phyloP scores from a whole-genome alignment of 805 yeast genomes.

The Wickerhamomyces rabaulensis region DNA sequence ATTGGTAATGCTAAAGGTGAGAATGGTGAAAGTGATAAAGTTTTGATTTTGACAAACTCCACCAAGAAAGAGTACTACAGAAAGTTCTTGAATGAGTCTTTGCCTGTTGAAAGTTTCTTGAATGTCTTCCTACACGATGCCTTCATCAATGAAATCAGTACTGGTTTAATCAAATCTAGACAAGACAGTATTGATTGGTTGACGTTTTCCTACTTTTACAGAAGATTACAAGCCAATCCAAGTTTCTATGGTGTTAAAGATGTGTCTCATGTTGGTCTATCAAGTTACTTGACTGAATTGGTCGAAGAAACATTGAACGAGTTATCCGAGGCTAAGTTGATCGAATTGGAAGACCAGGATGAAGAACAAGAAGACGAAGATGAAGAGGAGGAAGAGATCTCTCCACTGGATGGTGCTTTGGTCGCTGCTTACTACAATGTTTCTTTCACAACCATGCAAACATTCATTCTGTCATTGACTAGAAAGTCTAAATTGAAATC shows the following conservation, averaged over 20 bases:
- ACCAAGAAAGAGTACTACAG: slow-evolving; percentile 58
- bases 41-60: slow-evolving; percentile 51
- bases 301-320: slow-evolving; percentile 70
- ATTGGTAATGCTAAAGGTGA: slow-evolving; percentile 35
- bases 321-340: slow-evolving; percentile 50
- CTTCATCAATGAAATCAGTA: slow-evolving; percentile 68
- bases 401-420: slow-evolving; percentile 65
- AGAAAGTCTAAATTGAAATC: slow-evolving; percentile 53
- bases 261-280: slow-evolving; percentile 59
- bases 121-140: slow-evolving; percentile 57
- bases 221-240: slow-evolving; percentile 79
- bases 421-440: slow-evolving; percentile 72
- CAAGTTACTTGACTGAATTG: slow-evolving; percentile 78
- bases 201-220: slow-evolving; percentile 76
- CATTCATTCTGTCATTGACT: slow-evolving; percentile 45
- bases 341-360: slow-evolving; percentile 46
- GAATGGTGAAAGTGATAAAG: slow-evolving; percentile 33
- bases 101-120: slow-evolving; percentile 81
- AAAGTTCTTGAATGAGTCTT: slow-evolving; percentile 63
- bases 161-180: slow-evolving; percentile 53
- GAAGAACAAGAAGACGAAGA: slow-evolving; percentile 30
- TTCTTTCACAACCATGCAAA: slow-evolving; percentile 61
- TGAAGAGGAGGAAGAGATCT: slow-evolving; percentile 29
- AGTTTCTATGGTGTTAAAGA: slow-evolving; percentile 80
- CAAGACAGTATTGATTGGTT: slow-evolving; percentile 92